Conservation (phyloP, 768 basidiomycete species). For the Lactifluus subvellereus region DNA sequence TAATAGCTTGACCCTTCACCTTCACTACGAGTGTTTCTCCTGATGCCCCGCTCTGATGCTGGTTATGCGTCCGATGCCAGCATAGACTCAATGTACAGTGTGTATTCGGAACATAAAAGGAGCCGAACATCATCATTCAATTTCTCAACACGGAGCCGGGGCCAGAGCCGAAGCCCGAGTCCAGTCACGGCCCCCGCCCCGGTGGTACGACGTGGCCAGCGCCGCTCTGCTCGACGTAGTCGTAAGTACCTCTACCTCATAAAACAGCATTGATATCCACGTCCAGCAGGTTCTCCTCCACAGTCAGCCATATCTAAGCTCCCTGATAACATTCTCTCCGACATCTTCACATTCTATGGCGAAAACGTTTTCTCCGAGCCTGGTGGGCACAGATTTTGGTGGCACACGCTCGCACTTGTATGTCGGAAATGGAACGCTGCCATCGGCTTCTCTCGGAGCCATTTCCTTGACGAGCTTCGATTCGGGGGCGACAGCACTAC, state of each 20-base stretch:
- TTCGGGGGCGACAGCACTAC: not conserved
- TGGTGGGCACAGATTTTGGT: constrained; percentile 1
- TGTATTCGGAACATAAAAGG: not conserved
- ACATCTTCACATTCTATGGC: constrained; percentile 4
- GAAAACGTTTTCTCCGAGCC: not conserved
- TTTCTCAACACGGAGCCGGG: not conserved
- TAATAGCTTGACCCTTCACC: not conserved
- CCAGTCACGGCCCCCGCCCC: too few species aligned
- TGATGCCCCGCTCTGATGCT: not conserved
- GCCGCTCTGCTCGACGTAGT: not conserved
- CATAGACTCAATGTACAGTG: not conserved
- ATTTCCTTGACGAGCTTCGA: constrained; percentile 1
- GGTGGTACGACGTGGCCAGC: too few species aligned
- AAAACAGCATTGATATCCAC: not conserved
- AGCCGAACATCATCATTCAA: too few species aligned
- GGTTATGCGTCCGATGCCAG: not conserved
- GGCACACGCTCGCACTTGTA: constrained; percentile 1
- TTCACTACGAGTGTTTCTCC: not conserved
- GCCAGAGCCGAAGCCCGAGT: too few species aligned
- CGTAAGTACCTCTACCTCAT: not conserved
- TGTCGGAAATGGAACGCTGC: not conserved
- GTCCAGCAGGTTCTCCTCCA: not conserved
- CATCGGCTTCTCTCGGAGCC: not conserved
- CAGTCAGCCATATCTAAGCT: not conserved
- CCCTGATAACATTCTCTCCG: not conserved